Percentiles rank a stretch among this genome's conserved stretches.
Conservation (phyloP, 164 flowering plant species). For the Annona cherimola region DNA sequence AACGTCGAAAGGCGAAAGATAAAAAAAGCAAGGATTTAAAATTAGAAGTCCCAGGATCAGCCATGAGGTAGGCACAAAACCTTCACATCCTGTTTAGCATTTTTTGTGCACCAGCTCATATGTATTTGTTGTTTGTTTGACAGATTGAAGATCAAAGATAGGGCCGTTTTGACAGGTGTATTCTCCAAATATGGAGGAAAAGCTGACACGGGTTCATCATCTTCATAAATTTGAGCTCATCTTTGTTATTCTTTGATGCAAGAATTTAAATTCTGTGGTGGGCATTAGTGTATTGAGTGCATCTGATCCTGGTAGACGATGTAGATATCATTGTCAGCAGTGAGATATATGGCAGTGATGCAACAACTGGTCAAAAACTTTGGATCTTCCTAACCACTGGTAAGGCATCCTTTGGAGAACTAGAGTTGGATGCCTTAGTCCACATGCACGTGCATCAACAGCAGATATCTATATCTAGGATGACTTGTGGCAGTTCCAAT, state of each 20-base stretch:
- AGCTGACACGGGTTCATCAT: neutral
- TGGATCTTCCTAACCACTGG: too few species aligned
- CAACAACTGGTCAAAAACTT: too few species aligned
- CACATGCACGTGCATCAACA: too few species aligned
- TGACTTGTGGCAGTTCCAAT: too few species aligned
- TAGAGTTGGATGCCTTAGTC: too few species aligned
- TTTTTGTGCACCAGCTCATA: neutral
- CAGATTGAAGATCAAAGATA: slow-evolving; percentile 12
- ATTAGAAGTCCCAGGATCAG: slow-evolving; percentile 7
- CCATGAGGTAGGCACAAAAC: slow-evolving; percentile 2
- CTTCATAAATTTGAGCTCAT: neutral
- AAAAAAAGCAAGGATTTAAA: slow-evolving; percentile 1
- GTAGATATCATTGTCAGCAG: too few species aligned
- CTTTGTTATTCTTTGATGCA: neutral
- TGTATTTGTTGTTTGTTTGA: neutral
- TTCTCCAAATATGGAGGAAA: slow-evolving; percentile 10
- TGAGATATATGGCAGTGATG: too few species aligned
- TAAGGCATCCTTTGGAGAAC: too few species aligned
- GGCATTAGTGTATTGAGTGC: too few species aligned
- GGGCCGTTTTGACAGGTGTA: slow-evolving; percentile 9
- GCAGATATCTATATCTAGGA: too few species aligned
- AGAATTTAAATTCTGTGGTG: too few species aligned
- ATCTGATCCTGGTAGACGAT: too few species aligned
- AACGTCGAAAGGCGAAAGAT: neutral
- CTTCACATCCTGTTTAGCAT: neutral